A percentile compares a stretch with the other conserved stretches of the same genome.
phyloP scores from a whole-genome alignment of 306 rosid species.

The Corylus heterophylla region DNA sequence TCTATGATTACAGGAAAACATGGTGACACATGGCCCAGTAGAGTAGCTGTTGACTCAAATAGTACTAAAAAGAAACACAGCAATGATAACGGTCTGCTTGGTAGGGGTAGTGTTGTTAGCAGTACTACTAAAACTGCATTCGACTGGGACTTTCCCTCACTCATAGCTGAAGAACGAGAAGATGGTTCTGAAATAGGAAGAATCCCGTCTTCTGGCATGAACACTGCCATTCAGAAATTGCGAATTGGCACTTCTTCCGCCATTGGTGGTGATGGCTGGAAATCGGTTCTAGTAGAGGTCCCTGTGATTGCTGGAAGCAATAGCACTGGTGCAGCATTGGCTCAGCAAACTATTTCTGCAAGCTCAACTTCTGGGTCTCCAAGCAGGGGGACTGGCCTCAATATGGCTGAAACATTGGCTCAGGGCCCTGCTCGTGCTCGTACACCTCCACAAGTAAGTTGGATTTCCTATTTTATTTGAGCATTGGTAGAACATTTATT shows the following conservation, averaged over 20 bases:
- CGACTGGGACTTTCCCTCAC: conserved; percentile 28
- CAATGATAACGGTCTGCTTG: conserved; percentile 4
- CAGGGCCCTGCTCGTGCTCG: conserved; percentile 20
- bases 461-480: not conserved
- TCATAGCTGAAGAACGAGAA: conserved; percentile 19
- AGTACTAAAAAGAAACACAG: not conserved
- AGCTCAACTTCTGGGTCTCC: conserved; percentile 23
- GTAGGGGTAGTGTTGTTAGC: conserved; percentile 9
- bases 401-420: conserved; percentile 41
- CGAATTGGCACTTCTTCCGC: not conserved
- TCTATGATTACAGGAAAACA: conserved; percentile 21
- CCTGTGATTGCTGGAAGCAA: conserved; percentile 29
- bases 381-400: conserved; percentile 14
- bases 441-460: conserved; percentile 36
- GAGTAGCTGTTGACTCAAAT: conserved; percentile 11
- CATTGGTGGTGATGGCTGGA: conserved; percentile 10
- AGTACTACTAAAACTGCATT: conserved; percentile 8
- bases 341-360: conserved; percentile 17
- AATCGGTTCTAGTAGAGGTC: conserved; percentile 13
- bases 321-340: conserved; percentile 4
- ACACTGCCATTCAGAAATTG: not conserved
- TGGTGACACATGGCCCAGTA: conserved; percentile 17
- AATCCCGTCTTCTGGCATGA: conserved; percentile 17
- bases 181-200: conserved; percentile 14
- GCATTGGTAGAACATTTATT: conserved; percentile 4